These are phyloP conservation scores for Trichothecium sympodiale DNA, from an alignment of 2,329 filamentous ascomycete genomes.

Conservation along the genomic window DNA sequence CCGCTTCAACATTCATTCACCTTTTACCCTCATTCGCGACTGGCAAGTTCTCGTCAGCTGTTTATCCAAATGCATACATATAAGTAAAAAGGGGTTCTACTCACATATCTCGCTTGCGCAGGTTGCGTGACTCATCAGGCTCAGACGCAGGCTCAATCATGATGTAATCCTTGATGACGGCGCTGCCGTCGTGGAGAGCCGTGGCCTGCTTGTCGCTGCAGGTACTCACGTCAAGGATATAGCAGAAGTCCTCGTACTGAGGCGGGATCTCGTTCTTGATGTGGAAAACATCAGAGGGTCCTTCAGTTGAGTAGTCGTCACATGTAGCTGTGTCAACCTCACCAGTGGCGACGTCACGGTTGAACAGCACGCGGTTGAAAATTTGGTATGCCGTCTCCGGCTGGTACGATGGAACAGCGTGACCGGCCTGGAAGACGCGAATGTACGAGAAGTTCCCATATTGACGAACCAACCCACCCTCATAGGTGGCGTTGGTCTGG, in stretches of 20 bases:
- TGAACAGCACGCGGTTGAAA: constrained; percentile 41
- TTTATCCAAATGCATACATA: no score
- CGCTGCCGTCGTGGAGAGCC: constrained; percentile 6
- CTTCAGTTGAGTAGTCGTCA: constrained; percentile 9
- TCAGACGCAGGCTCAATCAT: constrained; percentile 6
- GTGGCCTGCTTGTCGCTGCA: constrained; percentile 8
- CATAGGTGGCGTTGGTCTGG: constrained; percentile 44
- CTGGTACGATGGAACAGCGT: constrained; percentile 45
- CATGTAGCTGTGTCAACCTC: constrained; percentile 8
- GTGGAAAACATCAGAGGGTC: constrained; percentile 9
- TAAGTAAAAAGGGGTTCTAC: no score
- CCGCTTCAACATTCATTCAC: no score
- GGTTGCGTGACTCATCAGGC: not conserved
- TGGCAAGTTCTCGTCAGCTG: no score
- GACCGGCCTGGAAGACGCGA: constrained; percentile 46
- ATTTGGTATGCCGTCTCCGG: constrained; percentile 47
- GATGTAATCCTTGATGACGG: constrained; percentile 8
- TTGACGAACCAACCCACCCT: constrained; percentile 54
- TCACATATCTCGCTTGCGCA: no score
- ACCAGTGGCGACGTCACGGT: constrained; percentile 12
- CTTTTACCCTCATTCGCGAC: no score
- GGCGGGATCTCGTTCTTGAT: constrained; percentile 10
- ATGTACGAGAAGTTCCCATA: constrained; percentile 54
- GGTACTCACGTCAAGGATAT: constrained; percentile 9
- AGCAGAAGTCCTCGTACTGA: constrained; percentile 14